Base-by-base conservation (phyloP, 176 grass and related monocot species). In the Zea luxurians region DNA sequence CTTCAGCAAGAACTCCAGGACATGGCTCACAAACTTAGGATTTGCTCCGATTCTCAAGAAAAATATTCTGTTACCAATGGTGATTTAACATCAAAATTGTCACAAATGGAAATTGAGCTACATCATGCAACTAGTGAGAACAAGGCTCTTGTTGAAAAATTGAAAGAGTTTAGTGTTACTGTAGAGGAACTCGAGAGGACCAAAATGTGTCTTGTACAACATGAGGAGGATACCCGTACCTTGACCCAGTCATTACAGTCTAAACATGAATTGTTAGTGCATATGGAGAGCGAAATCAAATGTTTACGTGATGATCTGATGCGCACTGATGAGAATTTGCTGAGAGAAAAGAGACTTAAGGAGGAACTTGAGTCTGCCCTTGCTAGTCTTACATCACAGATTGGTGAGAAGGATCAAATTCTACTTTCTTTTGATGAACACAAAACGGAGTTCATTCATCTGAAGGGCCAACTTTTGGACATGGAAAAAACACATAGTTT, bases 271-370 rank as follows among this genome's bases (percentile, higher is more conserved):
- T 70, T 77, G 17, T 76, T 87, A 66, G 47, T 63, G 61, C 86
- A 91, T 74, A 89, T 92, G 87, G 86, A 95, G 85, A 99, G 84
- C 91, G 88, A 99, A 85, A 46, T 79, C 78, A 73, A 72, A 61
- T 66, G 73, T 83, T 80, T 93, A 68, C 82, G 88, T 74, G 80
- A 83, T 78, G 78, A 70, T 48, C 16, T 93, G 35, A 76, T 46
- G 61, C 50, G 57, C 40, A 10, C 61, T 34, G 82, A 81, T 13
- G 80, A 47, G 70, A 93, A 71, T 64, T 88, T 85, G 60, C 42
- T 78, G 80, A 62, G 59, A 83, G 94, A 97, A 76, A 93, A 84
- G 68, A 84, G 4, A 64, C 60, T 77, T 83, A 85, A 57, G 35
- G 84, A 86, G 86, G 84, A 90, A 53, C 87, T 97, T 91, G 86